phyloP scores from a whole-genome alignment of 306 rosid species.

The Macrotyloma uniflorum region DNA sequence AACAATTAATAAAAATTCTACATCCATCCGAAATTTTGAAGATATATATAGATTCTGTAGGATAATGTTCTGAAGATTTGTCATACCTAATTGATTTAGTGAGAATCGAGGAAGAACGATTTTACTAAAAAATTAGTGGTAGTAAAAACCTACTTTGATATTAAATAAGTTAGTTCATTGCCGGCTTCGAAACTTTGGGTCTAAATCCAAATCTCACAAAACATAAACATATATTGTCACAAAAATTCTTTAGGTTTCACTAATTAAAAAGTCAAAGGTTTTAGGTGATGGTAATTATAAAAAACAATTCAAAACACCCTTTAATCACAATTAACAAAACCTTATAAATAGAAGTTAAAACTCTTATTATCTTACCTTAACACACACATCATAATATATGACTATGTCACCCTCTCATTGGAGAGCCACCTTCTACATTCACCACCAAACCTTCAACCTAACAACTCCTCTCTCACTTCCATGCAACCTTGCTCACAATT shows the following conservation, averaged over 20 bases:
- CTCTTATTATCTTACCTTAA: too few relatives aligned
- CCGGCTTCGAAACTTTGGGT: too few relatives aligned
- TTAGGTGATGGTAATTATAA: too few relatives aligned
- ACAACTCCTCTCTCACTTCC: background rate
- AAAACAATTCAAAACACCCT: too few relatives aligned
- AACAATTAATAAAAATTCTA: background rate
- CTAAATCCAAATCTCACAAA: too few relatives aligned
- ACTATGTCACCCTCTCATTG: conserved; percentile 4
- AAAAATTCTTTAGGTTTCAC: background rate
- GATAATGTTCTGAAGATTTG: too few relatives aligned
- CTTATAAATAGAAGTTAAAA: too few relatives aligned
- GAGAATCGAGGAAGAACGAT: too few relatives aligned
- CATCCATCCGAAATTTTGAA: background rate
- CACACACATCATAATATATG: background rate
- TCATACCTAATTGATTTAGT: too few relatives aligned
- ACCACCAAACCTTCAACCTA: conserved; percentile 12
- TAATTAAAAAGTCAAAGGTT: too few relatives aligned
- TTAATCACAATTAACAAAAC: too few relatives aligned
- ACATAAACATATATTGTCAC: background rate
- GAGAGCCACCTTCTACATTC: background rate
- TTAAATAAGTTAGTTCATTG: background rate
- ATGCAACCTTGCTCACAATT: conserved; percentile 5
- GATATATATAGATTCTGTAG: background rate
- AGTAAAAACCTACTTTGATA: background rate
- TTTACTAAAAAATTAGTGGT: background rate